A percentile compares a stretch with the other conserved stretches of the same genome.
These are phyloP conservation scores for Xylariaceae sp. DNA, from an alignment of 2,329 filamentous ascomycete species.

Conservation along the genomic window DNA sequence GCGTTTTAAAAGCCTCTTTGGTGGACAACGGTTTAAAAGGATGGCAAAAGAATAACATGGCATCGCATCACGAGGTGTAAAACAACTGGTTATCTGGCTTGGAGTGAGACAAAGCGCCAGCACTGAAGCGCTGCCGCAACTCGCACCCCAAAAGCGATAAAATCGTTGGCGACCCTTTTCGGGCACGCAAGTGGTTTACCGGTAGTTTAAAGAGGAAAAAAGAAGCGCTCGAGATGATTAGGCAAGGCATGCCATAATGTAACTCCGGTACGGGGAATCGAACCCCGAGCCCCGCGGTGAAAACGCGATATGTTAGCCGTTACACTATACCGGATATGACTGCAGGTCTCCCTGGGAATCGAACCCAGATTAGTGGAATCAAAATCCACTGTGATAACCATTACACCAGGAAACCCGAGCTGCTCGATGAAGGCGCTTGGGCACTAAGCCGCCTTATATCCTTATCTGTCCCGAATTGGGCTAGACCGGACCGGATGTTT, in stretches of 20 bases:
- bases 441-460: not conserved
- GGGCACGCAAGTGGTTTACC: no score
- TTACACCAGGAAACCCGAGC: conserved; percentile 22
- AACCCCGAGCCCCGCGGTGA: conserved; percentile 21
- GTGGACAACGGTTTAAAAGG: no score
- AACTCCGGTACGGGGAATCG: conserved; percentile 20
- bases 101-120: no score
- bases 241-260: not conserved
- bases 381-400: conserved; percentile 25
- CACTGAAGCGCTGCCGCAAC: no score
- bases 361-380: conserved; percentile 23
- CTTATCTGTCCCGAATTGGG: not conserved
- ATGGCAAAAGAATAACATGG: no score
- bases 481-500: not conserved
- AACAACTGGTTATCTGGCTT: no score
- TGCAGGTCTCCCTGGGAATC: conserved; percentile 20
- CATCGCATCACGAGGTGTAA: no score
- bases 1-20: not conserved
- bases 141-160: no score
- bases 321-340: conserved; percentile 18
- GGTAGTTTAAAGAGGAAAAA: no score
- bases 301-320: conserved; percentile 21
- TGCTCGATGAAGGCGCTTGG: not conserved
- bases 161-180: no score
- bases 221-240: not conserved